Evolutionary conservation across 2,329 filamentous ascomycete species (phyloP), one percentile per base, ranked within the genome.

Genomic region (Fusarium sp.): DNA sequence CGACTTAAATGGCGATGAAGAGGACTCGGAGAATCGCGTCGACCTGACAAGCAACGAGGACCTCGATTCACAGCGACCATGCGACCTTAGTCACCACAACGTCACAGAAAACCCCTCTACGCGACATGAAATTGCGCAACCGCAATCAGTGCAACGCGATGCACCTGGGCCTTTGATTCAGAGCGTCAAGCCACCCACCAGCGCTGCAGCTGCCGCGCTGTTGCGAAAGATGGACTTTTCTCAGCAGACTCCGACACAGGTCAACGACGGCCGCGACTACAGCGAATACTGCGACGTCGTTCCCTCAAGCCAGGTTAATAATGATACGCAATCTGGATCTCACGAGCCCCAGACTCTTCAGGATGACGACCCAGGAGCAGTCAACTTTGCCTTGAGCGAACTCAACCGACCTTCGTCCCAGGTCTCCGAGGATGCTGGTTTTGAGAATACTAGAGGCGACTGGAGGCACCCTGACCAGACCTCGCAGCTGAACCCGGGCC

Each of bases 231-330:
- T 85, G 82, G 83, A 87, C 35, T 81, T 80, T n/a, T 88, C 87
- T 13, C 85, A 88, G 45, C 84, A 87, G 66, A 88, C 88, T 11
- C 87, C 87, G 2, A 91, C 89, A 1, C 89, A 91, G 79, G 82
- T 85, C 67, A 91, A 91, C 73, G 85, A 87, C 52, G 88, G 84
- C 56, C 86, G 89, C 41, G 89, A 89, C 80, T 91, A 91, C 74
- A 85, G 86, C 81, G 84, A 73, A 83, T 87, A 80, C 70, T 82
- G 73, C 68, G 71, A 79, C 13, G 59, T 80, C 32, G 58, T 79
- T 11, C 81, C 68, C 37, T 82, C 70, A 65, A 83, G 80, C 58
- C 77, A 79, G 18, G 58, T 70, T 41, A 73, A 75, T 20, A 76
- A 65, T 45, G 73, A 75, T 39, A 79, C 78, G 1, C 78, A 83